phyloP scores from a whole-genome alignment of 768 basidiomycete species.

The Calocybe indica region DNA sequence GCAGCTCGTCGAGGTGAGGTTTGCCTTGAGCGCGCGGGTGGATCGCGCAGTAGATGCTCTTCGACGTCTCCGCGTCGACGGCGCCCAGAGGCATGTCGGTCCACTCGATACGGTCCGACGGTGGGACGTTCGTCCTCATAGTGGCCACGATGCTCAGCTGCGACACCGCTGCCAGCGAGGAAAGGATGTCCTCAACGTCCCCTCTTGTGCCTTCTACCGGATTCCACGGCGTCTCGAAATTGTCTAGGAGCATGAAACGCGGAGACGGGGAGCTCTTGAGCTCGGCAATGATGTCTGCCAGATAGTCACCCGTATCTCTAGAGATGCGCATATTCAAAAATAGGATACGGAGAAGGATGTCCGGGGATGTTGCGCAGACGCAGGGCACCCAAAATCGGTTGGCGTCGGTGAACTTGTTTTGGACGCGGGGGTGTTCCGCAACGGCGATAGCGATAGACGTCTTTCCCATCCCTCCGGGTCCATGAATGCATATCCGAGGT shows the following conservation, averaged over 20 bases:
- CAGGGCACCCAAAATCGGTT: slow-evolving; percentile 27
- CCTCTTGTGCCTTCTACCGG: slow-evolving; percentile 10
- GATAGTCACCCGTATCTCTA: slow-evolving; percentile 10
- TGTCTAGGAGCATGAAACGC: slow-evolving; percentile 29
- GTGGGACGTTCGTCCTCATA: slow-evolving; percentile 22
- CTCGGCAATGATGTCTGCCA: slow-evolving; percentile 15
- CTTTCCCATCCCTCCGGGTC: slow-evolving; percentile 34
- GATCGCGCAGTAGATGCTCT: slow-evolving; percentile 14
- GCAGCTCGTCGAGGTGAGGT: slow-evolving; percentile 14
- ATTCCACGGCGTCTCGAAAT: slow-evolving; percentile 36
- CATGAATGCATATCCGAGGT: slow-evolving; percentile 14
- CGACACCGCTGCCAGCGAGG: slow-evolving; percentile 15
- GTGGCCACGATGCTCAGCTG: slow-evolving; percentile 26
- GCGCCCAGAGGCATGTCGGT: not conserved
- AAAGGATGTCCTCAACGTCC: slow-evolving; percentile 18
- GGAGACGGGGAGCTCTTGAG: slow-evolving; percentile 16
- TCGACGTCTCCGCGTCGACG: slow-evolving; percentile 13
- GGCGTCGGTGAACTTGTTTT: slow-evolving; percentile 14
- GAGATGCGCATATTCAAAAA: slow-evolving; percentile 14
- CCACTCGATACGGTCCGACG: slow-evolving; percentile 1
- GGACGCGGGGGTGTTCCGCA: slow-evolving; percentile 15
- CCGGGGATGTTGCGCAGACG: slow-evolving; percentile 19
- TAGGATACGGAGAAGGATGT: slow-evolving; percentile 16
- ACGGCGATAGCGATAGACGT: slow-evolving; percentile 28
- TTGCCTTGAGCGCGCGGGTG: slow-evolving; percentile 12